Base-by-base conservation (phyloP, 352 stramenopile genomes). In the Thraustochytrium striatum region DNA sequence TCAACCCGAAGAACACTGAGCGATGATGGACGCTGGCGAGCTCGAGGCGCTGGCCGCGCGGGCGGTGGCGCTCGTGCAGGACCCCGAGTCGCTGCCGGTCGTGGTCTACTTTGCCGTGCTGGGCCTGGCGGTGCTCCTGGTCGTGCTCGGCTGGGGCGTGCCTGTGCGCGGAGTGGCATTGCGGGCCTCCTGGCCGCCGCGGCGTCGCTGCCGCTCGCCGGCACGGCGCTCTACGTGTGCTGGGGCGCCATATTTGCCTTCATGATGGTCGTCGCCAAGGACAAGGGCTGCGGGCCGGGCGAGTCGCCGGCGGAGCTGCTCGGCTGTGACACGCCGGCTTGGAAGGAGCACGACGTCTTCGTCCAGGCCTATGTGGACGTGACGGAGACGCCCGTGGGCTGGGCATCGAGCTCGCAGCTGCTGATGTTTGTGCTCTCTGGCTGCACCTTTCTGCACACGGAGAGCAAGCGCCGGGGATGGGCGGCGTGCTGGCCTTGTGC, bases 391-490 rank as follows among this genome's bases (percentile, higher is more conserved):
- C 3, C 59, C 2, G 41, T 55, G 7, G 59, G 59, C 19, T 70
- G 59, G 59, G 59, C 41, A 13, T 19, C 41, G 2, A 36, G 33
- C 30, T 70, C 59, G 41, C 59, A 70, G 41, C 36, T 55, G 3
- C 59, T 70, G 33, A 70, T 70, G 59, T 70, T 70, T 21, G 19
- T 55, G 36, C 33, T 70, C 3, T 21, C 59, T 0, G 19, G 36
- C 8, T 70, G 36, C 25, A 33, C 59, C 33, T 70, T 70, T 55
- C 21, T 70, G 13, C 59, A 70, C n/a, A 32, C 52, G 11, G 59
- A 70, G 41, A 33, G 59, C n/a, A 36, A 32, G 5, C 32, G 59
- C 19, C 25, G 13, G 30, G 33, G 7, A 9, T 70, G 19, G 19
- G 19, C 16, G 3, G 33, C 2, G 47, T 16, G 13, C 36, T 70